Base-by-base conservation (phyloP, 1,284 basidiomycete species). In the Phlebopus sp. region DNA sequence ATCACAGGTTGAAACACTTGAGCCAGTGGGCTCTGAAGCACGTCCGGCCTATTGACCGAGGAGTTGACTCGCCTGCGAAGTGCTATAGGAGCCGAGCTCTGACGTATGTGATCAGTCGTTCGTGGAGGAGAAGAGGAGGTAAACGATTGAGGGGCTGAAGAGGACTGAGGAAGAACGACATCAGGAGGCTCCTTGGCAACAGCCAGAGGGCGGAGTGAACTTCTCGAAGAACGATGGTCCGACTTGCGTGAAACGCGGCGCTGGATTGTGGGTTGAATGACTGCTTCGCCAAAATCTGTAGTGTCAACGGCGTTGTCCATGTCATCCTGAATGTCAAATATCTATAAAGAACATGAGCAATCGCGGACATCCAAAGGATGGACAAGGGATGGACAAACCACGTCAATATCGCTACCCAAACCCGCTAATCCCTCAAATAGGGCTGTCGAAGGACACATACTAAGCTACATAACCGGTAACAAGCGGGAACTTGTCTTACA, bases 321-420 rank as follows among this genome's bases (percentile, higher is more conserved):
- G 53, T 87, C 84, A 23, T 86, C 81, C 57, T 89, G 87, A 9
- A 93, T 77, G 55, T 93, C 90, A 60, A 96, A 95, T 10, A 95
- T 84, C 76, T 90, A 56, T 57, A 19, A 32, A 35, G 11, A 40
- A n/a, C 14, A 5, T 55, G 37, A 56, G 37, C 18, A 18, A 35
- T 30, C 30, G 31, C 15, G 15, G 10, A 30, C 3, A 9, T 14
- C 21, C n/a, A 34, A 15, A 30, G 46, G 34, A n/a, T 30, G 19
- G 32, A 6, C 38, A 17, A n/a, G n/a, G n/a, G 35, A 49, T n/a
- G 36, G 43, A 69, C 81, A 15, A 58, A 88, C 86, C 8, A 79
- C 76, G 54, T 84, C 84, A 50, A 93, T 90, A 59, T 92, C 90
- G 10, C 79, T 75, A 46, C 79, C 80, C 1, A 82, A 77, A 1